Base-by-base conservation (phyloP, 1,139 yeast species). In the Pichiaceae sp. region DNA sequence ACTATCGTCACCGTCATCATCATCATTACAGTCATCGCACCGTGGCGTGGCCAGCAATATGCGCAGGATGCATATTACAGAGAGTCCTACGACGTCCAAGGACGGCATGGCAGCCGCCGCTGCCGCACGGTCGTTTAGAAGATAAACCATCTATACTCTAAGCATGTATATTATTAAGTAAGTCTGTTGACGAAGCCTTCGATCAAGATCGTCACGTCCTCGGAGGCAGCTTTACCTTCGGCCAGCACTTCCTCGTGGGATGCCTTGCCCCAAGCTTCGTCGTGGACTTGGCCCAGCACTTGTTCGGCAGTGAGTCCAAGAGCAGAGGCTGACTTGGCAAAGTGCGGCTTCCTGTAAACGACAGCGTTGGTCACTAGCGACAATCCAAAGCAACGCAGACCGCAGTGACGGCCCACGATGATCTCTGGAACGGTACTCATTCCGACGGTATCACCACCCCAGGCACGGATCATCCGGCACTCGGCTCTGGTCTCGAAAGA, bases 401-500 rank as follows among this genome's bases (percentile, higher is more conserved):
- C 94, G 40, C 80, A 72, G 57, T 91, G 97, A 53, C 96, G 78
- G 3, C 96, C 97, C 12, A 85, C 81, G 45, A 87, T 75, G 2
- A 86, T 95, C 59, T 91, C 98, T 0, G 98, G 96, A 26, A 89
- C 96, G 0, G 97, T 91, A 41, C 95, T 83, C 98, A 91, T 91
- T 3, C 98, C 98, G 4, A 89, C 97, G 0, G 94, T 85, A 59
- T 91, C 96, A 34, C 87, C 96, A 6, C 97, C 97, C 33, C 83
- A 49, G 9, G 66, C 50, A 43, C 76, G 63, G 33, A 89, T 66
- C 69, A 79, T 70, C 42, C 95, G 68, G n/a, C 82, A 82, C 60
- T 91, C 97, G 0, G 97, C 96, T 49, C 96, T 69, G 6, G 89
- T 75, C 62, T 91, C 98, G 57, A 81, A 91, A 1, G 96, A 85